These are phyloP conservation scores for Pleoardoris graminearum DNA, from an alignment of 2,329 filamentous ascomycete species.

Conservation along the genomic window DNA sequence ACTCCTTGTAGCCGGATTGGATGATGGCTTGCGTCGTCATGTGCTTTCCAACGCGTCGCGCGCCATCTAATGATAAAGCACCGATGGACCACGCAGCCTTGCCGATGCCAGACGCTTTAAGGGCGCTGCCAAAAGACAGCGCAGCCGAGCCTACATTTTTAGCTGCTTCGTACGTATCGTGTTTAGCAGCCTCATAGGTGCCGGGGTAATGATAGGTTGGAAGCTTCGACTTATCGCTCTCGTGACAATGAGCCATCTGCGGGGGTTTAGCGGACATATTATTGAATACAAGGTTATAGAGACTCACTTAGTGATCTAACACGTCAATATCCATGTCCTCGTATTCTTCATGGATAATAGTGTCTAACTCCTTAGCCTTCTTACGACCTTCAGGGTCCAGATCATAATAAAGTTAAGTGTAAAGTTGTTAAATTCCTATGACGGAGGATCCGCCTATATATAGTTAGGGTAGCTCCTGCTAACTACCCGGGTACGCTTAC, in stretches of 20 bases:
- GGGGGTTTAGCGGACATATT: not conserved
- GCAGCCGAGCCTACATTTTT: conserved; percentile 15
- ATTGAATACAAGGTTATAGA: not conserved
- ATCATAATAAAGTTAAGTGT: no score
- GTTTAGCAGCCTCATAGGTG: conserved; percentile 20
- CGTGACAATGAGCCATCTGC: not conserved
- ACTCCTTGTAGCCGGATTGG: not conserved
- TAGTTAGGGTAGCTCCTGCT: no score
- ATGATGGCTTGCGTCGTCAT: conserved; percentile 8
- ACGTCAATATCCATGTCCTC: not conserved
- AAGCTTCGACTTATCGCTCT: not conserved
- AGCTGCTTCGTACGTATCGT: conserved; percentile 16
- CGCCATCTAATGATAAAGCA: conserved; percentile 9
- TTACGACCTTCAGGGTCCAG: not conserved
- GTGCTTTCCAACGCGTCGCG: conserved; percentile 8
- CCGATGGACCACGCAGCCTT: conserved; percentile 21
- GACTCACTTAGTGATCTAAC: not conserved
- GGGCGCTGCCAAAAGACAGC: conserved; percentile 11
- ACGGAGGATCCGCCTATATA: no score
- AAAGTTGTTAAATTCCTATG: no score
- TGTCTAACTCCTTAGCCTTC: no score
- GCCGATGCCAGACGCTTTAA: conserved; percentile 13
- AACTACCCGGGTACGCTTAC: no score
- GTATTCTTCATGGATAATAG: not conserved
- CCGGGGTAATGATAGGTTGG: conserved; percentile 19